Conservation (phyloP, 768 basidiomycete genomes). For the Gelatoporia subvermispora region DNA sequence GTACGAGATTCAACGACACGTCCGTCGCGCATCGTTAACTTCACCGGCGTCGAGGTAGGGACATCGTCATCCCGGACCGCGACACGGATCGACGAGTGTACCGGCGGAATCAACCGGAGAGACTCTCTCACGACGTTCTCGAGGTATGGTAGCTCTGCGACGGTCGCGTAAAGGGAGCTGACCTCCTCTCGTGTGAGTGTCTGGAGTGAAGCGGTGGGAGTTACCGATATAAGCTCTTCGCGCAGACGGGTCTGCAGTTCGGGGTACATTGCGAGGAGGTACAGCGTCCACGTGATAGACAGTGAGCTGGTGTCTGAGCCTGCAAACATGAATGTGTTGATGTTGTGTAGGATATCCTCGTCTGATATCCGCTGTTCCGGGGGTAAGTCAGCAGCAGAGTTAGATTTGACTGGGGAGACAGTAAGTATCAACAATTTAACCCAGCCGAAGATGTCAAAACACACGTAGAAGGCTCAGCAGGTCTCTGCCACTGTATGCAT, state of each 20-base stretch:
- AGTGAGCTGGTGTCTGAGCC: slow-evolving; percentile 87
- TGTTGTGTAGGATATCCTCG: slow-evolving; percentile 78
- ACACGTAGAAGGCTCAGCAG: slow-evolving; percentile 70
- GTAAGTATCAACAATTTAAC: neutral
- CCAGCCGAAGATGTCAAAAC: slow-evolving; percentile 22
- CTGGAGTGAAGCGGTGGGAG: slow-evolving; percentile 31
- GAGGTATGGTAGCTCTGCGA: slow-evolving; percentile 64
- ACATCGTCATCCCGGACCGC: slow-evolving; percentile 75
- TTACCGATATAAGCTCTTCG: slow-evolving; percentile 52
- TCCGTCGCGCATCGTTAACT: slow-evolving; percentile 38
- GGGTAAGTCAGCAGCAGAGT: slow-evolving; percentile 64
- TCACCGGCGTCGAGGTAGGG: slow-evolving; percentile 64
- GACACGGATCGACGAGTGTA: slow-evolving; percentile 77
- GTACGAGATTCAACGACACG: slow-evolving; percentile 35
- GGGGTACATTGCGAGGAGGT: slow-evolving; percentile 65
- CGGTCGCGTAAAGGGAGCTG: slow-evolving; percentile 47
- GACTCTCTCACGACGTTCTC: slow-evolving; percentile 74
- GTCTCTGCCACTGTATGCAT: slow-evolving; percentile 60
- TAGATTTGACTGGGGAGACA: slow-evolving; percentile 66
- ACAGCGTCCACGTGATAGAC: slow-evolving; percentile 79
- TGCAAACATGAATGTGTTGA: slow-evolving; percentile 88
- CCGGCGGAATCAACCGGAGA: slow-evolving; percentile 73
- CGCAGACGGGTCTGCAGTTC: slow-evolving; percentile 67
- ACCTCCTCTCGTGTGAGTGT: slow-evolving; percentile 62
- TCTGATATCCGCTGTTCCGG: slow-evolving; percentile 76